Evolutionary conservation across 2,329 filamentous ascomycete genomes (phyloP).

Genomic region (Pyricularia sp.): DNA sequence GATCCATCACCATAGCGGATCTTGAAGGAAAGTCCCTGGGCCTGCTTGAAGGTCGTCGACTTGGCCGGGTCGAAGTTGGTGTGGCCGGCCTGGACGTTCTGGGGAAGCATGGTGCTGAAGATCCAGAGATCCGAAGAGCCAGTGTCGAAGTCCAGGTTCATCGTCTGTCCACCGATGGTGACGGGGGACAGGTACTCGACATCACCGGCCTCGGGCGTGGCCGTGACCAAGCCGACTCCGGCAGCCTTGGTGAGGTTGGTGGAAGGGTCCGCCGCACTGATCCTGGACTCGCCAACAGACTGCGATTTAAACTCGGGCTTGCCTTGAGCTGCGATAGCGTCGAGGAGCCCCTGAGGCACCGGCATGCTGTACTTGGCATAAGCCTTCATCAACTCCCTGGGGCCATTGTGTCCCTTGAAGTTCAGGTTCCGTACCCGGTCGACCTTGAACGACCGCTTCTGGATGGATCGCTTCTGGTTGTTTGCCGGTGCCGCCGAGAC

Average conservation of each 20-base stretch:
- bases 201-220: constrained; percentile 56
- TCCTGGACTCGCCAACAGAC: not conserved
- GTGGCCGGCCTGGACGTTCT: constrained; percentile 37
- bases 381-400: constrained; percentile 52
- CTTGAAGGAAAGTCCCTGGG: constrained; percentile 42
- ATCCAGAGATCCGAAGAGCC: constrained; percentile 70
- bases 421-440: constrained; percentile 45
- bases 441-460: constrained; percentile 53
- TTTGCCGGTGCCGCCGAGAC: constrained; percentile 33
- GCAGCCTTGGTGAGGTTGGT: constrained; percentile 9
- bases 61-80: constrained; percentile 25
- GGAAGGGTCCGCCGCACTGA: constrained; percentile 5
- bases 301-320: constrained; percentile 14
- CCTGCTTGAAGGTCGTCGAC: constrained; percentile 22
- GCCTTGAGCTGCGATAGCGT: constrained; percentile 19
- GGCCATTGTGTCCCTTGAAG: constrained; percentile 47
- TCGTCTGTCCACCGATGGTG: constrained; percentile 56
- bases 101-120: constrained; percentile 51
- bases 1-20: constrained; percentile 64
- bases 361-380: constrained; percentile 59
- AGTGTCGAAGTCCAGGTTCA: constrained; percentile 68
- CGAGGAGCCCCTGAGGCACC: constrained; percentile 31
- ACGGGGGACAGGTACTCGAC: constrained; percentile 63
- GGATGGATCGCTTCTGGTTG: constrained; percentile 40
- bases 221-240: constrained; percentile 48